These are phyloP conservation scores for Phytopythium sindhum DNA, from an alignment of 352 stramenopile species.

Conservation along the genomic window DNA sequence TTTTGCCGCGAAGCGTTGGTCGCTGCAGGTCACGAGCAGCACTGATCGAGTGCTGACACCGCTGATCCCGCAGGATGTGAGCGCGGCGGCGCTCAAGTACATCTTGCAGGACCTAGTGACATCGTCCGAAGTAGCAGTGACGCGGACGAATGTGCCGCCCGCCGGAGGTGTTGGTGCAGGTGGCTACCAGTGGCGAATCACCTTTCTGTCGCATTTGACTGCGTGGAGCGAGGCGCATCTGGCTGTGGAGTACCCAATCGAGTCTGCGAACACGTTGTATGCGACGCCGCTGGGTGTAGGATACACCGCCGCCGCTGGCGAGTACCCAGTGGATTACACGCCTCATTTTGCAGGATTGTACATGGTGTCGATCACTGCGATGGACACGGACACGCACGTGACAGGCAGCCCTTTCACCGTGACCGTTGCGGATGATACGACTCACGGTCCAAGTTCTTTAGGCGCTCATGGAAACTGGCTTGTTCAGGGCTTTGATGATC, in stretches of 20 bases:
- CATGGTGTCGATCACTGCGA: conserved; percentile 80
- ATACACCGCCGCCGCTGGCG: conserved; percentile 49
- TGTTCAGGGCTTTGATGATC: conserved; percentile 51
- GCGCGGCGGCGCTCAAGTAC: conserved; percentile 46
- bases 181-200: conserved; percentile 87
- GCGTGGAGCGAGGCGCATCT: conserved; percentile 66
- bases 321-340: conserved; percentile 92
- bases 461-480: conserved; percentile 70
- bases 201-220: conserved; percentile 89
- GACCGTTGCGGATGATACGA: conserved; percentile 63
- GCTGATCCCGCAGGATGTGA: conserved; percentile 59
- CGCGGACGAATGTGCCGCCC: conserved; percentile 14
- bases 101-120: conserved; percentile 60
- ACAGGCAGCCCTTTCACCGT: conserved; percentile 88
- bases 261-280: conserved; percentile 36
- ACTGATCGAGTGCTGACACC: conserved; percentile 40
- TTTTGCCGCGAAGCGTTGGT: conserved; percentile 40
- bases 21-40: conserved; percentile 32
- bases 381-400: conserved; percentile 70
- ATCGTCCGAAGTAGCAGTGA: conserved; percentile 41
- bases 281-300: conserved; percentile 41
- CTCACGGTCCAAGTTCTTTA: conserved; percentile 72
- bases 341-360: conserved; percentile 89
- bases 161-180: conserved; percentile 19
- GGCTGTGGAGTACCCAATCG: conserved; percentile 65